These are phyloP conservation scores for Rhizopus arrhizus DNA, from an alignment of 371 early-diverging fungal genomes.

Conservation along the genomic window DNA sequence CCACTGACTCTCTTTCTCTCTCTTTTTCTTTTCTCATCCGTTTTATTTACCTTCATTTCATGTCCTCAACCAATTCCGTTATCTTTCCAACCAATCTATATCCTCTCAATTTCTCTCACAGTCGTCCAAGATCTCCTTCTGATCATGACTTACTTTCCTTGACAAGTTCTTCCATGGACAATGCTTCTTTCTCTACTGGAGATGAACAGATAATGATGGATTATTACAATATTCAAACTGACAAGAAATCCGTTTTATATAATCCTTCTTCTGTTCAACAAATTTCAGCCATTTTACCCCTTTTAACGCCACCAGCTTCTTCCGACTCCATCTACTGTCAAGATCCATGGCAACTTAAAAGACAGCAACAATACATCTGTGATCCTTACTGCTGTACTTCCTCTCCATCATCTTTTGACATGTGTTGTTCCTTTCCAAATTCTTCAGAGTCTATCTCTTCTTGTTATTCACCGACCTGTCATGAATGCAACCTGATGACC, in stretches of 20 bases:
- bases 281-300: background rate
- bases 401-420: background rate
- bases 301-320: background rate
- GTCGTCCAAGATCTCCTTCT: background rate
- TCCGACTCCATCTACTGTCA: background rate
- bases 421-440: background rate
- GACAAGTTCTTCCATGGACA: background rate
- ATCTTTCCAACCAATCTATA: background rate
- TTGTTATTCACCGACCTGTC: slow-evolving; percentile 3
- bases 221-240: background rate
- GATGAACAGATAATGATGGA: background rate
- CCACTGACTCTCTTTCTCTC: background rate
- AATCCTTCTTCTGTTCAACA: background rate
- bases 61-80: background rate
- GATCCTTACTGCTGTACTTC: slow-evolving; percentile 1
- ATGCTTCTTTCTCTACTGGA: background rate
- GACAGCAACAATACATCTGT: background rate
- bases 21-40: background rate
- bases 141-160: background rate
- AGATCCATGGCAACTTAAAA: background rate
- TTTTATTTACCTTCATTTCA: background rate
- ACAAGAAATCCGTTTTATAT: background rate
- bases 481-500: slow-evolving; percentile 1
- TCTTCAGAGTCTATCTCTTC: background rate
- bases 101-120: background rate